Evolutionary conservation across 2,329 filamentous ascomycete genomes (phyloP).

Genomic region (Xylariaceae sp.): DNA sequence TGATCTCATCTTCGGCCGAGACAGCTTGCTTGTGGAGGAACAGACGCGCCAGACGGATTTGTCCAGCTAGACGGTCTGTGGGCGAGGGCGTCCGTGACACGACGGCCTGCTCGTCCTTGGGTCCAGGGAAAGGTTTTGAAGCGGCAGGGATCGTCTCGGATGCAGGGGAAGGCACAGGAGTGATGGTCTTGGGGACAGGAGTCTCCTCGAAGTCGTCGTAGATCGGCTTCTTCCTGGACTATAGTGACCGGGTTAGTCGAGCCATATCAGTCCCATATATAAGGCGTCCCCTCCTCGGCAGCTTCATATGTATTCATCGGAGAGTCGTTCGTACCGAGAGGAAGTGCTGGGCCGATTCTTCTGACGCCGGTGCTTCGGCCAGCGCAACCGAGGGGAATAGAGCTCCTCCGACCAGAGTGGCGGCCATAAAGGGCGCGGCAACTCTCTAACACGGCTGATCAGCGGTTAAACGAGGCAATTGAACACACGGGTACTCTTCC

Average conservation of each 20-base stretch:
- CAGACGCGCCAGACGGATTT: constrained; percentile 75
- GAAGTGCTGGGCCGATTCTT: constrained; percentile 24
- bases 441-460: constrained; percentile 38
- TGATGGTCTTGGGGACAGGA: constrained; percentile 29
- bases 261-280: neutral
- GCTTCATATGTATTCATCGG: neutral
- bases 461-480: constrained; percentile 21
- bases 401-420: constrained; percentile 34
- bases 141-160: constrained; percentile 31
- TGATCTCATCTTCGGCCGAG: constrained; percentile 73
- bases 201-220: constrained; percentile 64
- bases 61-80: constrained; percentile 79
- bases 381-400: constrained; percentile 34
- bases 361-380: constrained; percentile 43
- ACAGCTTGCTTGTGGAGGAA: constrained; percentile 73
- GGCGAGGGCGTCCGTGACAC: constrained; percentile 59
- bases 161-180: constrained; percentile 31
- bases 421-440: constrained; percentile 50
- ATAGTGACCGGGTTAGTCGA: constrained; percentile 8
- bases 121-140: constrained; percentile 27
- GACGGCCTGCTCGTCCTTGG: constrained; percentile 24
- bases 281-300: constrained; percentile 3
- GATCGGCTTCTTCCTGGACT: constrained; percentile 62
- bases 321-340: constrained; percentile 8
- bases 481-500: constrained; percentile 19